Percentiles rank a stretch among this genome's conserved stretches.
phyloP scores from a whole-genome alignment of 2,329 filamentous ascomycete genomes.

The Rutstroemia sp. region DNA sequence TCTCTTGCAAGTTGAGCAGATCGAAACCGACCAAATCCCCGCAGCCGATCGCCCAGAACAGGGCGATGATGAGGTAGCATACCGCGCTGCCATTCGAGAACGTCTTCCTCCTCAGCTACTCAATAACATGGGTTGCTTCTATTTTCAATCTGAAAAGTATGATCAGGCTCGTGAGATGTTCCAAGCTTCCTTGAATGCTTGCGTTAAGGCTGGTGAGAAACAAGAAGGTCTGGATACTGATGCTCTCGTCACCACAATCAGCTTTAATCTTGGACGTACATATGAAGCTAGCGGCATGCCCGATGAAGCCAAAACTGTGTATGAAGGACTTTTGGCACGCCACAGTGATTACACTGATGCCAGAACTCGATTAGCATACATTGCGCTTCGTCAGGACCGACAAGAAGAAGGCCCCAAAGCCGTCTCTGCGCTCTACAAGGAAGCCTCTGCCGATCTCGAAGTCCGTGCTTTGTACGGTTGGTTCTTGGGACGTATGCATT shows the following conservation, averaged over 20 bases:
- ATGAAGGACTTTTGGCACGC: constrained; percentile 75
- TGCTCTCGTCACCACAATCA: constrained; percentile 89
- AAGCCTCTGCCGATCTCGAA: constrained; percentile 78
- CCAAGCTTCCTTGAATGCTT: constrained; percentile 83
- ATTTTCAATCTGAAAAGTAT: constrained; percentile 80
- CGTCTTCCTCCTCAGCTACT: constrained; percentile 81
- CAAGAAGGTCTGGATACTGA: constrained; percentile 77
- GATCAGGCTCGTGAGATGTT: constrained; percentile 79
- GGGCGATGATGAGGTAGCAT: constrained; percentile 51
- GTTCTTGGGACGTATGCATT: constrained; percentile 76
- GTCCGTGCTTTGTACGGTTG: constrained; percentile 90
- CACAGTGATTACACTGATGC: constrained; percentile 93
- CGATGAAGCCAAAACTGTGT: constrained; percentile 81
- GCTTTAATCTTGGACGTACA: constrained; percentile 89
- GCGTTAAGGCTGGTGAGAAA: constrained; percentile 70
- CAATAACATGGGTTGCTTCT: constrained; percentile 96
- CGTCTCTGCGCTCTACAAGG: constrained; percentile 77
- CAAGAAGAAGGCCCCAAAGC: constrained; percentile 81
- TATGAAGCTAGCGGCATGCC: constrained; percentile 79
- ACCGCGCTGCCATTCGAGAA: constrained; percentile 60
- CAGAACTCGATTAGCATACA: constrained; percentile 79
- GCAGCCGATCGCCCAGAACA: constrained; percentile 59
- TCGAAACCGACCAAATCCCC: constrained; percentile 74
- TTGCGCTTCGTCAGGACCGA: constrained; percentile 73
- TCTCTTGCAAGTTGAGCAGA: constrained; percentile 82